Evolutionary conservation across 257 asterid species (phyloP).

Genomic region (Verbena officinalis): DNA sequence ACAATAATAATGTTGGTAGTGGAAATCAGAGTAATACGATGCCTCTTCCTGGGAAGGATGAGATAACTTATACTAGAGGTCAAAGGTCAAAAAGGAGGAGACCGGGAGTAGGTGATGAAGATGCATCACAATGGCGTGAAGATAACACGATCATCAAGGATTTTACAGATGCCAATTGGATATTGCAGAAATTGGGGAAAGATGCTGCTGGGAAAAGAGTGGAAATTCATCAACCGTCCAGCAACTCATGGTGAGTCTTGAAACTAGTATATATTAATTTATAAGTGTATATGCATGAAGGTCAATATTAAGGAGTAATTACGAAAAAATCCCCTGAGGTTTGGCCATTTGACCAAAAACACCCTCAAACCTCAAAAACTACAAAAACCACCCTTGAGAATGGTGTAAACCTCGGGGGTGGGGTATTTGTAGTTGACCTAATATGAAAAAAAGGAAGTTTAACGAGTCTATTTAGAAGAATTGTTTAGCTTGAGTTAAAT

Average conservation of each 20-base stretch:
- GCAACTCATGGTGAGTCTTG: slow-evolving; percentile 81
- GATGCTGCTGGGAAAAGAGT: slow-evolving; percentile 97
- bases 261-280: no score
- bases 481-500: background rate
- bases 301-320: no score
- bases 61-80: slow-evolving; percentile 71
- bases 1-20: slow-evolving; percentile 37
- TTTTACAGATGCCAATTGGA: slow-evolving; percentile 87
- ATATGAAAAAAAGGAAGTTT: no score
- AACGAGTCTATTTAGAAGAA: no score
- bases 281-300: no score
- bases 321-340: no score
- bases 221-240: slow-evolving; percentile 84
- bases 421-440: no score
- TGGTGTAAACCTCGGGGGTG: no score
- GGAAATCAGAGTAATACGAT: slow-evolving; percentile 40
- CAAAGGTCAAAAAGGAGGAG: slow-evolving; percentile 89
- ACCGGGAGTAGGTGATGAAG: slow-evolving; percentile 60
- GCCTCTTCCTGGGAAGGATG: slow-evolving; percentile 61
- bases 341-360: no score
- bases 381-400: no score
- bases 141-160: slow-evolving; percentile 68
- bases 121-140: slow-evolving; percentile 47
- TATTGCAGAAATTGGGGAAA: slow-evolving; percentile 92
- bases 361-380: no score